Conservation (phyloP, 1,284 basidiomycete species). For the Pisolithus thermaeus region DNA sequence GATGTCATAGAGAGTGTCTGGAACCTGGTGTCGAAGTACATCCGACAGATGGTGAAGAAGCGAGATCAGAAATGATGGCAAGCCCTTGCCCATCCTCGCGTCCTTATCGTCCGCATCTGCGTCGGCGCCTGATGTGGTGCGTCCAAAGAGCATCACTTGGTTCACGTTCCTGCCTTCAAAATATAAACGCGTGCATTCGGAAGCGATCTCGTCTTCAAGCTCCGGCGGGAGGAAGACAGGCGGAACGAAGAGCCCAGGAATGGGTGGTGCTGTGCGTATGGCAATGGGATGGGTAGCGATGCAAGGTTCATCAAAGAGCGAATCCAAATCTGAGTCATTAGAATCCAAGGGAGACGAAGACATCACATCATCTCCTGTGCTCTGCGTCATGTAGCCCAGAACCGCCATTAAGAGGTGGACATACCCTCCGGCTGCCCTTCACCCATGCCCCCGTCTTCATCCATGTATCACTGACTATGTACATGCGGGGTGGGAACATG, state of each 20-base stretch:
- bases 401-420: neutral
- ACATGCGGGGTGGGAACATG: neutral
- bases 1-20: conserved; percentile 40
- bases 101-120: conserved; percentile 13
- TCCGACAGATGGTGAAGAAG: conserved; percentile 48
- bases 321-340: conserved; percentile 31
- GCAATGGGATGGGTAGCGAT: conserved; percentile 12
- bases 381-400: neutral
- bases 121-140: conserved; percentile 24
- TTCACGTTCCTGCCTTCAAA: conserved; percentile 49
- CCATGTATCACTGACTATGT: too few species aligned
- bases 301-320: conserved; percentile 37
- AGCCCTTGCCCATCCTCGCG: conserved; percentile 29
- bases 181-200: conserved; percentile 52
- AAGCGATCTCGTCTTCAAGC: conserved; percentile 44
- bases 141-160: conserved; percentile 76
- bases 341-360: neutral
- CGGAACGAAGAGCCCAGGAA: conserved; percentile 59
- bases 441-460: neutral
- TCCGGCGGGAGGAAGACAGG: conserved; percentile 43
- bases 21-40: conserved; percentile 43
- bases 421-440: neutral
- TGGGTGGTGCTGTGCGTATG: conserved; percentile 40
- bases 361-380: neutral
- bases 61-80: conserved; percentile 50